phyloP scores from a whole-genome alignment of 2,329 filamentous ascomycete genomes.

The Fusarium sp. region DNA sequence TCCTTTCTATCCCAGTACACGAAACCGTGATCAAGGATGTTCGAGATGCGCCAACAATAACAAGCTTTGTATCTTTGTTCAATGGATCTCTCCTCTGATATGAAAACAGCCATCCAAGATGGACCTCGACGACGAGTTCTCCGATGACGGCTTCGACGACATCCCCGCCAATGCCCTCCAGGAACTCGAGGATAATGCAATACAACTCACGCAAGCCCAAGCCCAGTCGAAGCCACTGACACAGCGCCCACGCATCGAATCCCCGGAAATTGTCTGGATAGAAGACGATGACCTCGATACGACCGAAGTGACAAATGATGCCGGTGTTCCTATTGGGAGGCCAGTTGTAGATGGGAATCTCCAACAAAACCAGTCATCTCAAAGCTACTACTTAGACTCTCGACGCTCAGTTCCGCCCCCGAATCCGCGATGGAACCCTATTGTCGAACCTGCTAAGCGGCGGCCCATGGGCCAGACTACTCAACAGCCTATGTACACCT shows the following conservation, averaged over 20 bases:
- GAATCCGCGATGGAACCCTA: constrained; percentile 53
- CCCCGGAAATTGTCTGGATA: constrained; percentile 55
- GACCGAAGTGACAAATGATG: constrained; percentile 62
- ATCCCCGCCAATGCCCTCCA: constrained; percentile 66
- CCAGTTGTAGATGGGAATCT: constrained; percentile 50
- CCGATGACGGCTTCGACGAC: constrained; percentile 70
- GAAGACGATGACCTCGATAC: constrained; percentile 69
- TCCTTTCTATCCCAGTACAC: constrained; percentile 2
- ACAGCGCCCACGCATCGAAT: constrained; percentile 38
- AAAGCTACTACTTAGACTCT: constrained; percentile 28
- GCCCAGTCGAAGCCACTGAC: constrained; percentile 37
- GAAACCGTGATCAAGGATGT: constrained; percentile 5
- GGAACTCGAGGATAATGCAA: constrained; percentile 71
- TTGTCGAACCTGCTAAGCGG: constrained; percentile 41
- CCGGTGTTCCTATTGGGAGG: constrained; percentile 51
- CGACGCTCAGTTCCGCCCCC: constrained; percentile 46
- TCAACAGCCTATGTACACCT: constrained; percentile 39
- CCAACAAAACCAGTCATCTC: constrained; percentile 45
- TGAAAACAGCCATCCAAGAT: constrained; percentile 39
- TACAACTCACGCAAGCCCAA: constrained; percentile 64
- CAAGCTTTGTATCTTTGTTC: constrained; percentile 13
- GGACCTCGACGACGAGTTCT: constrained; percentile 67
- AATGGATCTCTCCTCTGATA: constrained; percentile 31
- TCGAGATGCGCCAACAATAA: constrained; percentile 4
- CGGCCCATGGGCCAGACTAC: constrained; percentile 20